These are phyloP conservation scores for Incumbomyces lentus DNA, from an alignment of 2,329 filamentous ascomycete species.

Conservation along the genomic window DNA sequence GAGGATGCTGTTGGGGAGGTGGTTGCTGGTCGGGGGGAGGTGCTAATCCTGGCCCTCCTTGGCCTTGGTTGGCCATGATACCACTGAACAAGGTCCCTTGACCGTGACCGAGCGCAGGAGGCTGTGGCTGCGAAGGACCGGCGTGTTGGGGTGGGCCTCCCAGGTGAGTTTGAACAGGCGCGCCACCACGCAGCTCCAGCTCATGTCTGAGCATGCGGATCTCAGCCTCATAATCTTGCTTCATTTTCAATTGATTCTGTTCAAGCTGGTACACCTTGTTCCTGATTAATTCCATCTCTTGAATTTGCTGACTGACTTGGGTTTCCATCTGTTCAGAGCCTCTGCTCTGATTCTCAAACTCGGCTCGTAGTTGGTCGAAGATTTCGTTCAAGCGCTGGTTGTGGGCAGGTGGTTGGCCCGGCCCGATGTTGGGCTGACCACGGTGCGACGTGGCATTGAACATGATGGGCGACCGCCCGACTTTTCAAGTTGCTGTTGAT, in stretches of 20 bases:
- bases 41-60: conserved; percentile 75
- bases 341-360: conserved; percentile 78
- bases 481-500: background rate
- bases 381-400: conserved; percentile 76
- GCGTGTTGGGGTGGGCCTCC: conserved; percentile 64
- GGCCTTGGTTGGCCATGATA: conserved; percentile 85
- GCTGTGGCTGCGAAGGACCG: conserved; percentile 67
- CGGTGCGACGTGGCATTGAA: conserved; percentile 21
- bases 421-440: conserved; percentile 25
- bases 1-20: conserved; percentile 45
- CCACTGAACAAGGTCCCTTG: conserved; percentile 85
- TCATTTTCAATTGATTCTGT: conserved; percentile 76
- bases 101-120: conserved; percentile 76
- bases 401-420: conserved; percentile 41
- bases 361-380: conserved; percentile 76
- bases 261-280: conserved; percentile 91
- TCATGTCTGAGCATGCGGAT: conserved; percentile 77
- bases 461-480: conserved; percentile 9
- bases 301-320: conserved; percentile 86
- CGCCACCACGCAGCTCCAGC: conserved; percentile 61
- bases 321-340: conserved; percentile 82
- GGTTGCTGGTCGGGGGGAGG: conserved; percentile 59
- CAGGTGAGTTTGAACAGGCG: conserved; percentile 52
- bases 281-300: conserved; percentile 88
- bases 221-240: conserved; percentile 92